Conservation (phyloP, 2,329 filamentous ascomycete species). For the Hypoxylon sp. region DNA sequence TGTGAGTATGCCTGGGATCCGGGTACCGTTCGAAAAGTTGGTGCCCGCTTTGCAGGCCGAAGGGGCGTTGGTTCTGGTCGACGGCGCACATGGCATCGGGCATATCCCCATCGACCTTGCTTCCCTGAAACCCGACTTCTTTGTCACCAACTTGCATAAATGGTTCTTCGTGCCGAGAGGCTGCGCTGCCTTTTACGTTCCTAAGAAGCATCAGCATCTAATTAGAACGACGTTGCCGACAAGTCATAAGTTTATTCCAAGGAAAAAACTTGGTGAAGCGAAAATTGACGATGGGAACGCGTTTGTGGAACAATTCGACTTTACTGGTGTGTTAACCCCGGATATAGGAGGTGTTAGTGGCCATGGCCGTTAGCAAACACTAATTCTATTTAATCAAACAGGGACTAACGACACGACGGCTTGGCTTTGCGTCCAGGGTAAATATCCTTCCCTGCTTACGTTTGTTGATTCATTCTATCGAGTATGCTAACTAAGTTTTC, state of each 20-base stretch:
- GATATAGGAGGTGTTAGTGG: background rate
- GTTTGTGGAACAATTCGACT: slow-evolving; percentile 57
- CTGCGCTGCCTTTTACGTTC: slow-evolving; percentile 75
- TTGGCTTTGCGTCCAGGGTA: slow-evolving; percentile 67
- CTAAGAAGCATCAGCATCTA: slow-evolving; percentile 70
- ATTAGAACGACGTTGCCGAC: slow-evolving; percentile 76
- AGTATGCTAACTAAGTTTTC: background rate
- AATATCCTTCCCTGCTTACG: slow-evolving; percentile 8
- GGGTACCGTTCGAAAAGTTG: slow-evolving; percentile 75
- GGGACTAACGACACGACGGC: slow-evolving; percentile 73
- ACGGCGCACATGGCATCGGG: slow-evolving; percentile 77
- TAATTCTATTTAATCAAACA: slow-evolving; percentile 68
- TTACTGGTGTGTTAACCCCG: slow-evolving; percentile 44
- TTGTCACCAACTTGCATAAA: slow-evolving; percentile 77
- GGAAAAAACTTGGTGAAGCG: slow-evolving; percentile 11
- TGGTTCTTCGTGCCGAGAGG: slow-evolving; percentile 78
- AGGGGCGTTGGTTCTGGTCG: slow-evolving; percentile 72
- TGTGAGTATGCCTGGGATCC: slow-evolving; percentile 73
- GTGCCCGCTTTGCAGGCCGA: slow-evolving; percentile 68
- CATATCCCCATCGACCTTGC: slow-evolving; percentile 72
- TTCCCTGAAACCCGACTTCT: slow-evolving; percentile 74
- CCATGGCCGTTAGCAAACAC: slow-evolving; percentile 50
- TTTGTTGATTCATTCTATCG: background rate
- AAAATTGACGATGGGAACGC: slow-evolving; percentile 4
- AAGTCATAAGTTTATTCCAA: slow-evolving; percentile 70